phyloP scores from a whole-genome alignment of 2,329 filamentous ascomycete genomes.

The Penicillium vulpinum region DNA sequence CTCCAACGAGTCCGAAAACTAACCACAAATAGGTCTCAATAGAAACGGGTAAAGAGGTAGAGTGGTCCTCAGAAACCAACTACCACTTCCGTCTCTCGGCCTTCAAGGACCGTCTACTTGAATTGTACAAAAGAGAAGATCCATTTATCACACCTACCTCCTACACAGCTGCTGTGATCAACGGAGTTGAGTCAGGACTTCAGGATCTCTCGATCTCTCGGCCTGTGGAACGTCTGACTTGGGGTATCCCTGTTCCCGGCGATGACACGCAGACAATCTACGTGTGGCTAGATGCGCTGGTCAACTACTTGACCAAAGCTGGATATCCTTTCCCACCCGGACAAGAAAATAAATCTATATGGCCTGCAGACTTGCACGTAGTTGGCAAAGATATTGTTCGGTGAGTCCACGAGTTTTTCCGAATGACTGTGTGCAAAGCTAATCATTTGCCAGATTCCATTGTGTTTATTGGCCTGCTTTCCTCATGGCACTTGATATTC shows the following conservation, averaged over 20 bases:
- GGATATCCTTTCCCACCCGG: slow-evolving; percentile 76
- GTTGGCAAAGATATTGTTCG: slow-evolving; percentile 95
- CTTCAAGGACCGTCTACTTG: slow-evolving; percentile 73
- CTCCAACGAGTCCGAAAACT: slow-evolving; percentile 4
- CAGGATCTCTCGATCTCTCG: slow-evolving; percentile 88
- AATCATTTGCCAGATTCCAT: slow-evolving; percentile 64
- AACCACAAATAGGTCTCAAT: slow-evolving; percentile 56
- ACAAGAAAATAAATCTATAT: slow-evolving; percentile 63
- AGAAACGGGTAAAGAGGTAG: slow-evolving; percentile 89
- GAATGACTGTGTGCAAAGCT: slow-evolving; percentile 13
- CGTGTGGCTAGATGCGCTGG: slow-evolving; percentile 93
- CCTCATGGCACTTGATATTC: slow-evolving; percentile 81
- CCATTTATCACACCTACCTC: slow-evolving; percentile 71
- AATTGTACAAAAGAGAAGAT: slow-evolving; percentile 77
- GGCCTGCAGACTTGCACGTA: slow-evolving; percentile 90
- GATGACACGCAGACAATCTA: slow-evolving; percentile 90
- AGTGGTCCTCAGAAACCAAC: slow-evolving; percentile 90
- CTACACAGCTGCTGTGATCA: slow-evolving; percentile 75
- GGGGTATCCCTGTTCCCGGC: slow-evolving; percentile 86
- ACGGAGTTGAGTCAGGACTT: slow-evolving; percentile 73
- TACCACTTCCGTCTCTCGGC: slow-evolving; percentile 92
- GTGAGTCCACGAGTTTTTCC: slow-evolving; percentile 27
- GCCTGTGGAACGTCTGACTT: slow-evolving; percentile 72
- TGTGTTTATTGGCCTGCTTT: slow-evolving; percentile 98
- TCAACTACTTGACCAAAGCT: slow-evolving; percentile 88